Conservation (phyloP, 768 basidiomycete genomes). For the Mycena chlorophos region DNA sequence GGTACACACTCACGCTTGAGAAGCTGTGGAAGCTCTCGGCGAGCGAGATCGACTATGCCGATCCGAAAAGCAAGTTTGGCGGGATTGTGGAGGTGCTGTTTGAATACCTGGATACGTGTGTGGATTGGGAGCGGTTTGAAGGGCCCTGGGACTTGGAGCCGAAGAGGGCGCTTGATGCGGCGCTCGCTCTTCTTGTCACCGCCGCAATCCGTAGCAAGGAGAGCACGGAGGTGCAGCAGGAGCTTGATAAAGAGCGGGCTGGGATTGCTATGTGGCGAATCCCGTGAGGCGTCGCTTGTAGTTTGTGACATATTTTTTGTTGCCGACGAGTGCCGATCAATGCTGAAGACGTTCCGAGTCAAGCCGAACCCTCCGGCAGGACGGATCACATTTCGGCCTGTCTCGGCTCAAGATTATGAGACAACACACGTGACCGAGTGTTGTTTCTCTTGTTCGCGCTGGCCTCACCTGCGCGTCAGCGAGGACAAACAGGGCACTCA, state of each 20-base stretch:
- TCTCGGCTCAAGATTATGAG: too few species aligned
- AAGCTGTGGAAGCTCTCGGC: slow-evolving; percentile 12
- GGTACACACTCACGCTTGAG: slow-evolving; percentile 61
- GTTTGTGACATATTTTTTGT: too few species aligned
- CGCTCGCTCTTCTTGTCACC: slow-evolving; percentile 51
- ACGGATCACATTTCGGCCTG: too few species aligned
- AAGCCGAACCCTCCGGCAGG: too few species aligned
- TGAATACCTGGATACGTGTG: slow-evolving; percentile 61
- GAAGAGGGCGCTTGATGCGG: slow-evolving; percentile 41
- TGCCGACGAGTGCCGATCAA: too few species aligned
- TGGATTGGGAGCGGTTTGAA: slow-evolving; percentile 61
- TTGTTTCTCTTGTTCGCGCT: too few species aligned
- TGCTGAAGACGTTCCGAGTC: too few species aligned
- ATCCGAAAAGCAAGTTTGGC: slow-evolving; percentile 39
- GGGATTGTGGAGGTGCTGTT: slow-evolving; percentile 56
- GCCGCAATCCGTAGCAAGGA: slow-evolving; percentile 53
- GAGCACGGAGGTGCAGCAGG: slow-evolving; percentile 56
- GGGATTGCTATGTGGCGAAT: slow-evolving; percentile 72
- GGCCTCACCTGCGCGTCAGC: too few species aligned
- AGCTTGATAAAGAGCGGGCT: slow-evolving; percentile 54
- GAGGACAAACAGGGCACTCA: too few species aligned
- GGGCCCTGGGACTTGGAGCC: slow-evolving; percentile 14
- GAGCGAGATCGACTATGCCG: slow-evolving; percentile 35
- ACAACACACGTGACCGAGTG: too few species aligned
- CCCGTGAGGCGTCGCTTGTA: slow-evolving; percentile 40